Base-by-base conservation (phyloP, 169 alveolate species). In the Eimeria necatrix region DNA sequence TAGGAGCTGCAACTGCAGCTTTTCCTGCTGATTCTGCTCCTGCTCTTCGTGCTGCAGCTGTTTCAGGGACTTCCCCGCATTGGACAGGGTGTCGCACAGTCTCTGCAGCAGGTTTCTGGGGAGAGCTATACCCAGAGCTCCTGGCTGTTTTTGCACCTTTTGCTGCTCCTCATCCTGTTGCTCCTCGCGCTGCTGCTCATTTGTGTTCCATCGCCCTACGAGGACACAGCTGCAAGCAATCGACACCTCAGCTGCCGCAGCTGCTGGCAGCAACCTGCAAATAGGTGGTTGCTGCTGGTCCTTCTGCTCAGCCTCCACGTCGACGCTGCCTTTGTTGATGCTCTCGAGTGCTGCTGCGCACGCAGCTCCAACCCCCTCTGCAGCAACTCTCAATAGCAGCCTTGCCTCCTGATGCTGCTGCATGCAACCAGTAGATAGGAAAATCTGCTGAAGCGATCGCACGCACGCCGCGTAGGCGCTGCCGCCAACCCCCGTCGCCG, bases 391-490 rank as follows among this genome's bases (percentile, higher is more conserved):
- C 61, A 41, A 60, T 49, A 41, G 61, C 87, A 41, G 87, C 24
- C 46, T 56, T 60, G 52, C 22, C 87, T 76, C 32, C 61, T 41
- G 87, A 20, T 76, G 46, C 61, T 32, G 87, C 87, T 76, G 41
- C 32, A 22, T 76, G 87, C 64, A 76, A 20, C 87, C 87, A 20
- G 87, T 76, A 10, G 87, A 46, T 5, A 76, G 87, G 41, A 76
- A 22, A 46, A 76, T 76, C 16, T 76, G 87, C 87, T 76, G 87
- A 56, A 76, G 87, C 87, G 87, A 76, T 3, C 61, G 59, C 64
- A 76, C 87, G 26, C 87, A 76, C 1, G 53, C 7, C 7, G 56
- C 87, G 61, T 76, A 76, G 32, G 87, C 61, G 87, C 87, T 76
- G 87, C 87, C 87, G 12, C 87, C 87, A 5, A 76, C 87, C 0